Base-by-base conservation (phyloP, 2,329 filamentous ascomycete species). In the Juglanconis oblonga region DNA sequence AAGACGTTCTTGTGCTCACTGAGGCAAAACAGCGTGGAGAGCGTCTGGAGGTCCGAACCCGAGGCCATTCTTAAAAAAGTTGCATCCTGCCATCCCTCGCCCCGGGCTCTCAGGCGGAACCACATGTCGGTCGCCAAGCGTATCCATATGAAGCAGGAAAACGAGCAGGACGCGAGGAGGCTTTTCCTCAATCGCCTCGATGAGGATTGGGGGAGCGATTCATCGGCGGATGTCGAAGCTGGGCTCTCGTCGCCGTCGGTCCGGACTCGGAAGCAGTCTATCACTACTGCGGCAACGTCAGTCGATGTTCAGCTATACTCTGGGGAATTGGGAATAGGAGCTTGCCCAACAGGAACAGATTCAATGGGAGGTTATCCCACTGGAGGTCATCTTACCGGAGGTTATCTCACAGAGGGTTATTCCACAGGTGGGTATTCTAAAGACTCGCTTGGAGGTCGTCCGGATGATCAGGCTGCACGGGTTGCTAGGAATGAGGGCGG, bases 211-310 rank as follows among this genome's bases (percentile, higher is more conserved):
- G 72, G 66, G 9, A 66, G 69, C 2, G 68, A 71, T n/a, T 69
- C 67, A 5, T 73, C 73, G 32, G 68, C 66, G 6, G 72, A 69
- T 47, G 64, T 71, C 29, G 70, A 61, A 33, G 44, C 45, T 24
- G 57, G 54, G 7, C 35, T 45, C 8, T 57, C 67, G n/a, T 67
- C 70, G 1, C 73, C 72, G 10, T 72, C 72, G 0, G 68, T 73
- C 17, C 68, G 69, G 7, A 62, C 69, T 14, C 71, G 73, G 14
- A 70, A 73, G 48, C 71, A 70, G 40, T 77, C 74, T 1, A 68
- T 75, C 8, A 65, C 70, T 29, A 76, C 74, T 9, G 66, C 67
- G 29, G 72, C 73, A 3, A 76, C 75, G 4, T 77, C 75, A 2
- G 63, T 76, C 3, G 69, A 29, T 73, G 72, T 24, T 63, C 66